These are phyloP conservation scores for Anthracocystis walkeri DNA, from an alignment of 1,284 basidiomycete species.

Conservation along the genomic window DNA sequence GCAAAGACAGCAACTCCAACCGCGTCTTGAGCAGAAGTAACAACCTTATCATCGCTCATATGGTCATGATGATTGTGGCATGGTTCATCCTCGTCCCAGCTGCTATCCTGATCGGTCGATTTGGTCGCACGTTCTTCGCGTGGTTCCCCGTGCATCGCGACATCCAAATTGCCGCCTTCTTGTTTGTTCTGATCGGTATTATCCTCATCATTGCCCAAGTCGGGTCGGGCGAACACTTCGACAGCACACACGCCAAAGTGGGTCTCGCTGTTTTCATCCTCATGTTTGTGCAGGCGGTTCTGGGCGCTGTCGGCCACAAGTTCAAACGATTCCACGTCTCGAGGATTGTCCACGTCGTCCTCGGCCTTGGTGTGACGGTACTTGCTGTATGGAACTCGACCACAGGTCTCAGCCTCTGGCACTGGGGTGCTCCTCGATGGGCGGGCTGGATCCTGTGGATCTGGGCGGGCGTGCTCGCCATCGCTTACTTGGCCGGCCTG, in stretches of 20 bases:
- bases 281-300: slow-evolving; percentile 74
- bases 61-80: slow-evolving; percentile 70
- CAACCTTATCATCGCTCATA: slow-evolving; percentile 52
- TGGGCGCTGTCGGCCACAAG: slow-evolving; percentile 76
- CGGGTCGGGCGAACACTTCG: slow-evolving; percentile 28
- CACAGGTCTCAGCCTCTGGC: slow-evolving; percentile 51
- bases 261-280: slow-evolving; percentile 76
- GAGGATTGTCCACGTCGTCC: slow-evolving; percentile 47
- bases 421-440: slow-evolving; percentile 38
- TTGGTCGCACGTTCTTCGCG: slow-evolving; percentile 74
- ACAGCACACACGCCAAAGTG: slow-evolving; percentile 71
- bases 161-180: slow-evolving; percentile 72
- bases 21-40: slow-evolving; percentile 37
- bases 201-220: slow-evolving; percentile 73
- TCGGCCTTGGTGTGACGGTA: slow-evolving; percentile 44
- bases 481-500: slow-evolving; percentile 50
- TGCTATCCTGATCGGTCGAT: slow-evolving; percentile 76
- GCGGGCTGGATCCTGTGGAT: slow-evolving; percentile 47
- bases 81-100: slow-evolving; percentile 76
- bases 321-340: slow-evolving; percentile 46
- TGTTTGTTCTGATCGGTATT: slow-evolving; percentile 74
- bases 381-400: slow-evolving; percentile 49
- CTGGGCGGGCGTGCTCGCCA: slow-evolving; percentile 42
- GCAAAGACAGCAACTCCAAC: slow-evolving; percentile 1
- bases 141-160: slow-evolving; percentile 76